phyloP scores from a whole-genome alignment of 331 rosid species.

The Cydonia oblonga region DNA sequence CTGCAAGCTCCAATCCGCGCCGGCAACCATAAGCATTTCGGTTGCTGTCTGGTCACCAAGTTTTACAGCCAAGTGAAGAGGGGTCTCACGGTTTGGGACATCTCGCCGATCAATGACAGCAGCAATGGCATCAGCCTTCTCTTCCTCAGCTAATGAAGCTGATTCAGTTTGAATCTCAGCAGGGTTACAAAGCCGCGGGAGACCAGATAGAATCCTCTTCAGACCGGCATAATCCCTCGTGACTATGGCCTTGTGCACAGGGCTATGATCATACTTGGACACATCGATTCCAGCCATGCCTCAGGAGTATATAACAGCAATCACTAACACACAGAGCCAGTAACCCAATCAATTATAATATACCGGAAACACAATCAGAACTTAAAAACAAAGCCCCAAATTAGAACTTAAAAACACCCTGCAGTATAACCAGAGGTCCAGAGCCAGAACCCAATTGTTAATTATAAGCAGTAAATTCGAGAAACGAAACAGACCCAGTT shows the following conservation, averaged over 20 bases:
- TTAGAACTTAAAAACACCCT: slow-evolving; percentile 9
- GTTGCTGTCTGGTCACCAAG: slow-evolving; percentile 68
- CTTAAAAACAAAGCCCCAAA: slow-evolving; percentile 7
- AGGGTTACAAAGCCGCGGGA: slow-evolving; percentile 58
- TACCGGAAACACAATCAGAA: too few species aligned
- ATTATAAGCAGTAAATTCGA: slow-evolving; percentile 18
- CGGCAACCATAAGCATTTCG: slow-evolving; percentile 87
- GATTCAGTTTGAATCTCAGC: slow-evolving; percentile 60
- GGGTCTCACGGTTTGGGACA: slow-evolving; percentile 84
- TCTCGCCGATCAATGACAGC: slow-evolving; percentile 79
- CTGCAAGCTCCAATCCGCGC: slow-evolving; percentile 99
- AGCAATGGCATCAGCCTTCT: slow-evolving; percentile 72
- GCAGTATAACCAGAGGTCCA: slow-evolving; percentile 14
- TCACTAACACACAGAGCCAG: slow-evolving; percentile 27
- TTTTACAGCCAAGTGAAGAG: slow-evolving; percentile 93
- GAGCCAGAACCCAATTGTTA: slow-evolving; percentile 4
- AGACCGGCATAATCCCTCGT: slow-evolving; percentile 66
- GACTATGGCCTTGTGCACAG: slow-evolving; percentile 78
- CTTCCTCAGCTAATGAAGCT: slow-evolving; percentile 70
- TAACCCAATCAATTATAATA: slow-evolving; percentile 11
- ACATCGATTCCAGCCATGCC: slow-evolving; percentile 82
- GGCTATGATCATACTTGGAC: slow-evolving; percentile 65
- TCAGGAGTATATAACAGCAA: slow-evolving; percentile 29
- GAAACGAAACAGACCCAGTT: slow-evolving; percentile 26
- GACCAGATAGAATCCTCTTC: slow-evolving; percentile 44